Evolutionary conservation across 2,329 filamentous ascomycete genomes (phyloP), one percentile per base, ranked within the genome.

Genomic region (Plenodomus tracheiphilus): DNA sequence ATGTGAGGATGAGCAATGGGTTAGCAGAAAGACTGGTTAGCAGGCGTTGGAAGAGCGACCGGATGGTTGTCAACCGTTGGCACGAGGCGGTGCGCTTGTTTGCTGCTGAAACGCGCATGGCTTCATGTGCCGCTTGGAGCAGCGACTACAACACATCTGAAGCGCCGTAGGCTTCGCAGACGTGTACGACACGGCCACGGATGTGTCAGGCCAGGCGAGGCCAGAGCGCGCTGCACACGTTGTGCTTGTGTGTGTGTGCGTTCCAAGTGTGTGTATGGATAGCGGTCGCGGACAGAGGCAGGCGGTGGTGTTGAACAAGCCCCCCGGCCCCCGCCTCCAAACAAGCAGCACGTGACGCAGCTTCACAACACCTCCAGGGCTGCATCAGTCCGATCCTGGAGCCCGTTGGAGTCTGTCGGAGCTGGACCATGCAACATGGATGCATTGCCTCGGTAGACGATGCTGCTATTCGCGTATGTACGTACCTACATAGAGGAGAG

Each of bases 71-170:
- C 58, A 66, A 64, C 64, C 68, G 69, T 66, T 68, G 67, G 68
- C 62, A 69, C 62, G 53, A 61, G 60, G 54, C 57, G 53, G 54
- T 62, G 63, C 60, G 62, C 61, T 67, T 62, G 64, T 55, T 56
- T 51, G 40, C 36, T 48, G 54, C 63, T 72, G 69, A 72, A 71
- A 71, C 69, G 56, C 46, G 54, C 51, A 51, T 54, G 48, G 69
- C 65, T 59, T 69, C 68, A 71, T 53, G 57, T 68, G 59, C 64
- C 66, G 62, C 63, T 62, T 68, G 51, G 59, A 64, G 64, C 55
- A 64, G 50, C 54, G 59, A 65, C 58, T 65, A 65, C 60, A 58
- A 69, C 66, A 65, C 63, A 71, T 51, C 59, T 72, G 69, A 72
- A 65, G 69, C 69, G 65, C 61, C 40, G 56, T 48, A 61, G 59